phyloP scores from a whole-genome alignment of 768 basidiomycete species.

The Rossbeevera mucosa region DNA sequence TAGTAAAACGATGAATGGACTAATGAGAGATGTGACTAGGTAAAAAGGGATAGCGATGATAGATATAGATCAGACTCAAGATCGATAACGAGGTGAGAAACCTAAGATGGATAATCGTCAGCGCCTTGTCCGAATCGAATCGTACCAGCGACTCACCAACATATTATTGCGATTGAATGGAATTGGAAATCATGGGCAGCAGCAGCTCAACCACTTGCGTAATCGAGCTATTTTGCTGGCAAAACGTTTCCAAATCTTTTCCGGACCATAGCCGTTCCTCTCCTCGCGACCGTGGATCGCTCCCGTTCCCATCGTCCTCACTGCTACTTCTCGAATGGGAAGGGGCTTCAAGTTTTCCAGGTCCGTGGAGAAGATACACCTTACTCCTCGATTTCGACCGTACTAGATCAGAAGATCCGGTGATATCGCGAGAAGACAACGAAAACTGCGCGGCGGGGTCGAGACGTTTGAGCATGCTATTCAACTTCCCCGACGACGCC shows the following conservation, averaged over 20 bases:
- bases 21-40: slow-evolving; percentile 25
- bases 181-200: slow-evolving; percentile 46
- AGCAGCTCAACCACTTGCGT: slow-evolving; percentile 66
- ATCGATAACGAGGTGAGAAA: slow-evolving; percentile 21
- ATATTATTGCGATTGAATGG: slow-evolving; percentile 23
- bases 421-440: slow-evolving; percentile 20
- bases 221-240: slow-evolving; percentile 87
- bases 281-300: slow-evolving; percentile 32
- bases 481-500: slow-evolving; percentile 28
- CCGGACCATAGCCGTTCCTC: slow-evolving; percentile 66
- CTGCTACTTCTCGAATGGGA: slow-evolving; percentile 26
- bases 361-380: slow-evolving; percentile 58
- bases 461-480: slow-evolving; percentile 34
- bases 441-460: slow-evolving; percentile 22
- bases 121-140: not conserved
- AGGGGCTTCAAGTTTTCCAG: slow-evolving; percentile 54
- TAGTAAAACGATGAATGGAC: slow-evolving; percentile 26
- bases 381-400: slow-evolving; percentile 71
- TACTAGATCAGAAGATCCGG: slow-evolving; percentile 37
- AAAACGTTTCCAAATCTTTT: slow-evolving; percentile 79
- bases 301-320: slow-evolving; percentile 30
- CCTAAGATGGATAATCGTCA: slow-evolving; percentile 13
- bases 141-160: slow-evolving; percentile 19
- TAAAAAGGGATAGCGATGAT: slow-evolving; percentile 19
- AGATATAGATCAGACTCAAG: slow-evolving; percentile 25